Evolutionary conservation across 169 alveolate species (phyloP).

Genomic region (Plasmodium billcollinsi): DNA sequence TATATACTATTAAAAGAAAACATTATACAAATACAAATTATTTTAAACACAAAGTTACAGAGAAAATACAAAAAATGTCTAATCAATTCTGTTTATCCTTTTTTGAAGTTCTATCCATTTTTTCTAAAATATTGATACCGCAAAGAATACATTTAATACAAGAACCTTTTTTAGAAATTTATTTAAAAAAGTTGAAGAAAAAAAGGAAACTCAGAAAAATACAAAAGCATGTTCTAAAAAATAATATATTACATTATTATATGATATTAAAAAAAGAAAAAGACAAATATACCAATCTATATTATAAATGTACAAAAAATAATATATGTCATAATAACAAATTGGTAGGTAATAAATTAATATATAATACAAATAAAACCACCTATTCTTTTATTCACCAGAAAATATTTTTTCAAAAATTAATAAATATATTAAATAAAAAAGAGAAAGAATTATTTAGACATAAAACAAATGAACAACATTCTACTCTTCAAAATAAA

Average conservation of each 20-base stretch:
- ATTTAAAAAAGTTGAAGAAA: neutral
- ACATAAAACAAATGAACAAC: too few relatives aligned
- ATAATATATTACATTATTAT: slow-evolving; percentile 23
- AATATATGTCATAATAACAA: neutral
- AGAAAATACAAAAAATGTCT: neutral
- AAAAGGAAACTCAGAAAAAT: slow-evolving; percentile 24
- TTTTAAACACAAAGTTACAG: neutral
- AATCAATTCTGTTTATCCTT: slow-evolving; percentile 25
- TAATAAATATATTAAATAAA: slow-evolving; percentile 7
- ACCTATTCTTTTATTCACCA: slow-evolving; percentile 11
- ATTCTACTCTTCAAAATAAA: too few relatives aligned
- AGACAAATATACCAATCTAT: slow-evolving; percentile 4
- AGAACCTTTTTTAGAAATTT: slow-evolving; percentile 1
- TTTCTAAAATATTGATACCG: slow-evolving; percentile 39
- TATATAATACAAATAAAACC: neutral
- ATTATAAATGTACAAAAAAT: slow-evolving; percentile 10
- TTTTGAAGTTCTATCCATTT: slow-evolving; percentile 50
- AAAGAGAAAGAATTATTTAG: slow-evolving; percentile 22
- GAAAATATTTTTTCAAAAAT: slow-evolving; percentile 4
- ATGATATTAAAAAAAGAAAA: slow-evolving; percentile 20
- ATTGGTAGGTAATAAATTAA: neutral
- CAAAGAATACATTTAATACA: slow-evolving; percentile 47
- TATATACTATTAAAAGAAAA: neutral
- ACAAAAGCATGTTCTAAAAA: slow-evolving; percentile 13
- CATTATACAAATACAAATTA: neutral